Conservation (phyloP, 352 stramenopile genomes). For the Thalassiosira mediterranea region DNA sequence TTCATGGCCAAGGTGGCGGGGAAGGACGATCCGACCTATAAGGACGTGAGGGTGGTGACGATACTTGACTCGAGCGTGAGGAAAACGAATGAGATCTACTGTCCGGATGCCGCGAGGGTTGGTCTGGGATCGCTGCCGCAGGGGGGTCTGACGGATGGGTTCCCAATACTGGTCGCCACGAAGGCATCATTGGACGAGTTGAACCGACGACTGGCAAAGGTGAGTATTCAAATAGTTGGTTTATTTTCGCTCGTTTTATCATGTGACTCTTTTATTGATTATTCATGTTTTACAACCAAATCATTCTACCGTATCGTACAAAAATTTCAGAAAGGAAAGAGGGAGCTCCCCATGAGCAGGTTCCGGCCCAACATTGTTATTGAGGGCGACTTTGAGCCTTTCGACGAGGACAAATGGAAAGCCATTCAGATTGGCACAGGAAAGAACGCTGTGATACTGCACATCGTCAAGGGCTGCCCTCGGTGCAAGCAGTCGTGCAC, state of each 20-base stretch:
- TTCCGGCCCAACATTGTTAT: conserved; percentile 61
- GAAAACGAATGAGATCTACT: conserved; percentile 34
- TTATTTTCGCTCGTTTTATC: too few relatives aligned
- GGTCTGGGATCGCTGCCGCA: conserved; percentile 37
- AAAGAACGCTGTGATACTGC: conserved; percentile 49
- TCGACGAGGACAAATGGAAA: conserved; percentile 74
- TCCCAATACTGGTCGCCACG: conserved; percentile 77
- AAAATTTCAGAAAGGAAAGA: conserved; percentile 63
- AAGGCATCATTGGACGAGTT: conserved; percentile 70
- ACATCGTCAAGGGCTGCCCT: conserved; percentile 77
- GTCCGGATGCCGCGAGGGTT: conserved; percentile 48
- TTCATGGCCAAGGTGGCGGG: conserved; percentile 67
- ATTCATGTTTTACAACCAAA: too few relatives aligned
- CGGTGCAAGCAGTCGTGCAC: conserved; percentile 82
- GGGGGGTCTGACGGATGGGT: conserved; percentile 71
- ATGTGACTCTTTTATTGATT: too few relatives aligned
- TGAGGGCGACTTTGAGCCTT: conserved; percentile 26
- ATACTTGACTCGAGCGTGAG: conserved; percentile 20
- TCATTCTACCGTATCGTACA: too few relatives aligned
- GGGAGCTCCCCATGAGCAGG: conserved; percentile 53
- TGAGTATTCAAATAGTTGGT: too few relatives aligned
- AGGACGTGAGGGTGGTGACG: conserved; percentile 40
- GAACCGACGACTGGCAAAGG: conserved; percentile 66
- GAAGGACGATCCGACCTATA: conserved; percentile 27
- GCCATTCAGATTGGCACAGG: conserved; percentile 68